Conservation (phyloP, 106 monocot genomes). For the Dactylorhiza incarnata region DNA sequence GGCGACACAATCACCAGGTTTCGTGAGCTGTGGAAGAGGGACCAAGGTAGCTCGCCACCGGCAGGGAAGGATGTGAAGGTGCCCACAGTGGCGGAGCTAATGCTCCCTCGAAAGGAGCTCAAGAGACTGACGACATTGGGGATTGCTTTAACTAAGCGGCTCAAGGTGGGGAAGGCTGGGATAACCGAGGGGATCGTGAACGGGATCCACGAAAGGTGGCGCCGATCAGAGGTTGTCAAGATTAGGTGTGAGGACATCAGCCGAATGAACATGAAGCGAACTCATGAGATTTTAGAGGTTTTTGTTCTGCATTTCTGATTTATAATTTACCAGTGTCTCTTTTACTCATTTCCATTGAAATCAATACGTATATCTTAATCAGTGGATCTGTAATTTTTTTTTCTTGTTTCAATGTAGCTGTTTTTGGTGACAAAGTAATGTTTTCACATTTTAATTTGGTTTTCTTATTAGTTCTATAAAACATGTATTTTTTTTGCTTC, state of each 20-base stretch:
- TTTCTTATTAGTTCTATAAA: neutral
- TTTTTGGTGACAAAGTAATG: neutral
- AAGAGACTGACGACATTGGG: conserved; percentile 52
- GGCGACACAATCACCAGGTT: conserved; percentile 35
- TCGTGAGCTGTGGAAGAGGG: conserved; percentile 33
- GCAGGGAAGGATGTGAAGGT: conserved; percentile 1
- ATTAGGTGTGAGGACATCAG: conserved; percentile 80
- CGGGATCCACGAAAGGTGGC: conserved; percentile 96
- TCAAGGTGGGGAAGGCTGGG: conserved; percentile 89
- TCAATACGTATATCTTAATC: no score
- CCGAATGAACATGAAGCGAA: conserved; percentile 91
- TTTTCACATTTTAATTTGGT: neutral
- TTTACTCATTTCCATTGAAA: no score
- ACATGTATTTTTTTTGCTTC: neutral
- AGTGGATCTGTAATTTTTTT: no score
- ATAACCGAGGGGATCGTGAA: conserved; percentile 94
- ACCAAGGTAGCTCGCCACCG: neutral
- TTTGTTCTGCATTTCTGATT: neutral
- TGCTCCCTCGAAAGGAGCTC: conserved; percentile 41
- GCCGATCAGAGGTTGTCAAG: conserved; percentile 76
- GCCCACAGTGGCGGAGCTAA: conserved; percentile 65
- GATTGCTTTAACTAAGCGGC: conserved; percentile 39
- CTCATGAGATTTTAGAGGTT: conserved; percentile 93
- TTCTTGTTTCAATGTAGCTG: neutral
- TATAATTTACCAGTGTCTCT: no score